Conservation (phyloP, 805 yeast genomes). For the Myxozyma melibiosi region DNA sequence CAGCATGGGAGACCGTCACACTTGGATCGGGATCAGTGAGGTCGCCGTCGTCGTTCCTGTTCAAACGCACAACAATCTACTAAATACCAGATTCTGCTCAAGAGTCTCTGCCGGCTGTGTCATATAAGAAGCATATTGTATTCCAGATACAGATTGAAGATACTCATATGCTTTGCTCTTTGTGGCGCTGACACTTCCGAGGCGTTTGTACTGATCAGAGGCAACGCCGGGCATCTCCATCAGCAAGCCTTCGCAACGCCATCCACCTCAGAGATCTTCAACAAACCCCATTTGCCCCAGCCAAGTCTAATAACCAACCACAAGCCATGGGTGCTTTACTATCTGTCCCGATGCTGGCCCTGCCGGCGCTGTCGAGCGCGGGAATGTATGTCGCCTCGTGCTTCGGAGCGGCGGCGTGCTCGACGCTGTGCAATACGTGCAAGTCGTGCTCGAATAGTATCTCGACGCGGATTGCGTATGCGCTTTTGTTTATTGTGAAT, state of each 20-base stretch:
- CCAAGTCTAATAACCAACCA: background rate
- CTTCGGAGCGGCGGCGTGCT: constrained; percentile 77
- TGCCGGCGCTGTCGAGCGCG: constrained; percentile 63
- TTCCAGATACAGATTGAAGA: background rate
- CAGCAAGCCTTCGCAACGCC: too few species aligned
- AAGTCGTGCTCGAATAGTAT: constrained; percentile 72
- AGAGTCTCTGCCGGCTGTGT: too few species aligned
- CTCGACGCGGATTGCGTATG: constrained; percentile 86
- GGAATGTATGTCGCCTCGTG: constrained; percentile 72
- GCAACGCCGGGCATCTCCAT: too few species aligned
- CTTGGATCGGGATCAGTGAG: too few species aligned
- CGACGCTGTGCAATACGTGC: constrained; percentile 58
- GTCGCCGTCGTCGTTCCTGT: too few species aligned
- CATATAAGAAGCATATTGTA: too few species aligned
- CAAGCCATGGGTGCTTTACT: constrained; percentile 46
- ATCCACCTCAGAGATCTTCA: background rate
- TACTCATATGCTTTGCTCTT: background rate
- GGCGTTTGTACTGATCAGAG: background rate
- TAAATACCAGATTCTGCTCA: too few species aligned
- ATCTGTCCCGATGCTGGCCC: constrained; percentile 55
- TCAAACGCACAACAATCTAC: too few species aligned
- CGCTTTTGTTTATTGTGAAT: constrained; percentile 72
- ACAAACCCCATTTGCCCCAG: background rate
- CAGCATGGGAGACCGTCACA: too few species aligned
- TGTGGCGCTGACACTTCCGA: background rate